Base-by-base conservation (phyloP, 495 filamentous ascomycete genomes). In the Tetracladium marchalianum region DNA sequence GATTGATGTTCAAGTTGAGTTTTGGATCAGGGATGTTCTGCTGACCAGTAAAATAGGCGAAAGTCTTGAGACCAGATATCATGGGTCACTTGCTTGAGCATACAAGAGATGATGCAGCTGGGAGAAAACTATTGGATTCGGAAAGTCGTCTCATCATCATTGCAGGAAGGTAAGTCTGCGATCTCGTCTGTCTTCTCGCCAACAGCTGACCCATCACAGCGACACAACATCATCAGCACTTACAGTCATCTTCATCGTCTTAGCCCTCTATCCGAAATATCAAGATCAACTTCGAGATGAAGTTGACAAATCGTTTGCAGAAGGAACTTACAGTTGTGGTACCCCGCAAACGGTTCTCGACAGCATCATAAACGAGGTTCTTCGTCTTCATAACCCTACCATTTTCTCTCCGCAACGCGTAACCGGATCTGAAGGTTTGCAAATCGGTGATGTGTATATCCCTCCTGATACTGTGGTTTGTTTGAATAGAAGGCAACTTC, bases 351-450 rank as follows among this genome's bases (percentile, higher is more conserved):
- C 15, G 46, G 46, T 69, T 19, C 55, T 79, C 1, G 63, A 71
- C 38, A 72, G 68, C 4, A 55, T 72, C 12, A 75, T 79, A 46
- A 67, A 74, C 24, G 77, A 81, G 51, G 60, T 67, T 1, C 63
- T 80, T 5, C 63, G 77, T 10, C 52, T 80, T 9, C 61, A 67
- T 35, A 69, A 72, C 3, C 54, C 71, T 0, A 55, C 69, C 0
- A 55, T 62, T 0, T 60, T 51, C 0, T 61, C 59, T 1, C 39
- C 60, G 1, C 47, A 47, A 6, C 63, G 74, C 6, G 39, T 61
- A 1, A 72, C 70, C 6, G 71, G 68, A 2, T 50, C 65, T 1
- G 60, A 69, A 52, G 73, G 73, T 8, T 35, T 75, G 4, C 47
- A 57, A n/a, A 47, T 78, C n/a, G 72, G 64, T 18, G 66, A 69